Conservation (phyloP, 768 basidiomycete species). For the Termitomyces titanicus region DNA sequence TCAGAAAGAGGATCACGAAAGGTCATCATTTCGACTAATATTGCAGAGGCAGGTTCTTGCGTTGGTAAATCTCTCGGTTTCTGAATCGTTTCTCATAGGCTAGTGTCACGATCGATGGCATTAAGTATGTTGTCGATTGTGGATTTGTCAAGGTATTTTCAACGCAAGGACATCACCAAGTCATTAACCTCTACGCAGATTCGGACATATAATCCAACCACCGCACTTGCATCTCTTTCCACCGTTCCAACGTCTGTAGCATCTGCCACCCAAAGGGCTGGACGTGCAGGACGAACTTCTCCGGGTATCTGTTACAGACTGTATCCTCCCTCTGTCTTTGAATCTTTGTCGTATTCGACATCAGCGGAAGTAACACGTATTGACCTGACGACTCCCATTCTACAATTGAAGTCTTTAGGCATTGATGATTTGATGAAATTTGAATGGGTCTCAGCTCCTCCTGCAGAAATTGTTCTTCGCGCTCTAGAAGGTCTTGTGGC, state of each 20-base stretch:
- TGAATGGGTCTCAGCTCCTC: slow-evolving; percentile 91
- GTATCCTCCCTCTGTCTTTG: slow-evolving; percentile 65
- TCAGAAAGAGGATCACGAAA: slow-evolving; percentile 77
- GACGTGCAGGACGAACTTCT: slow-evolving; percentile 91
- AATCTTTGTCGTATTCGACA: slow-evolving; percentile 62
- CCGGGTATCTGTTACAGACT: slow-evolving; percentile 91
- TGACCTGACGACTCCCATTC: slow-evolving; percentile 86
- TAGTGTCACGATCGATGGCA: slow-evolving; percentile 94
- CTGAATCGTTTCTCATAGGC: slow-evolving; percentile 45
- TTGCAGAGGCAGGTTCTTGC: slow-evolving; percentile 68
- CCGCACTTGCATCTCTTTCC: slow-evolving; percentile 78
- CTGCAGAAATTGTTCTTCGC: slow-evolving; percentile 78
- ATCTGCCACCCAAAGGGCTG: slow-evolving; percentile 90
- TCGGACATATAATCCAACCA: slow-evolving; percentile 84
- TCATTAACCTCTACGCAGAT: slow-evolving; percentile 46
- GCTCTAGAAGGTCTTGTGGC: slow-evolving; percentile 81
- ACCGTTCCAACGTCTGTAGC: slow-evolving; percentile 83
- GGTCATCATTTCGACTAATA: slow-evolving; percentile 91
- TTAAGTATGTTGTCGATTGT: slow-evolving; percentile 90
- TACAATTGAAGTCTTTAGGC: slow-evolving; percentile 93
- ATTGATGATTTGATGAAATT: slow-evolving; percentile 95
- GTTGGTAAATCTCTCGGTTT: neutral
- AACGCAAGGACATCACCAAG: neutral
- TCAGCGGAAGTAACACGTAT: slow-evolving; percentile 89
- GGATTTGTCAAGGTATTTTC: slow-evolving; percentile 86